Conservation (phyloP, 768 basidiomycete genomes). For the Lentinula lateritia region DNA sequence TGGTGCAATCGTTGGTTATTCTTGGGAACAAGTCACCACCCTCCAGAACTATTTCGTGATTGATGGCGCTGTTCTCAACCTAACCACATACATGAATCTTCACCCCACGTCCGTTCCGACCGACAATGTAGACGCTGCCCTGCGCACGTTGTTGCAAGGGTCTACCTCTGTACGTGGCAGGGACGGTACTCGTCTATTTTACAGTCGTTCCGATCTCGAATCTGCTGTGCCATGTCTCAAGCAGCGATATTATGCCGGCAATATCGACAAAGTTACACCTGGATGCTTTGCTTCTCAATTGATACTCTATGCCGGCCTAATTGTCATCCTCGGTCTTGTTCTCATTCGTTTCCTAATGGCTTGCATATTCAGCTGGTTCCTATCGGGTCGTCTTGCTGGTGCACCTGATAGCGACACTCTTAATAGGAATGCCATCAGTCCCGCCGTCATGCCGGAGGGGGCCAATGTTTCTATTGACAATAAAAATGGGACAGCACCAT, state of each 20-base stretch:
- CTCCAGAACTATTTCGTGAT: conserved; percentile 77
- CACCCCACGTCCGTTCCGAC: conserved; percentile 62
- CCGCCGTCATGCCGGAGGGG: conserved; percentile 93
- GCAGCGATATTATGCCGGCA: conserved; percentile 86
- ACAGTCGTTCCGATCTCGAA: conserved; percentile 58
- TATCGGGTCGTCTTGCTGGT: conserved; percentile 76
- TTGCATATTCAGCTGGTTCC: conserved; percentile 94
- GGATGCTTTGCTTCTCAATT: conserved; percentile 91
- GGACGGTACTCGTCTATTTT: conserved; percentile 88
- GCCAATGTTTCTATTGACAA: conserved; percentile 94
- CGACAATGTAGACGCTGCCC: conserved; percentile 78
- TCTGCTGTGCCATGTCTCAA: conserved; percentile 74
- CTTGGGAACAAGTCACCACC: conserved; percentile 82
- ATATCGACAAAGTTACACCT: conserved; percentile 94
- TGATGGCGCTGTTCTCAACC: conserved; percentile 92
- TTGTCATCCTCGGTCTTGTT: conserved; percentile 88
- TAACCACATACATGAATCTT: conserved; percentile 76
- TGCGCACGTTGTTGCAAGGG: conserved; percentile 65
- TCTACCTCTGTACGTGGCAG: conserved; percentile 56
- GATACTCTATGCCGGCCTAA: conserved; percentile 84
- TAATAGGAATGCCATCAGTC: conserved; percentile 82
- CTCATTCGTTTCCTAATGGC: conserved; percentile 94
- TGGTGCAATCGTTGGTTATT: conserved; percentile 71
- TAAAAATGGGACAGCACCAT: conserved; percentile 87
- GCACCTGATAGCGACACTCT: conserved; percentile 70